Percentiles rank a stretch among this genome's conserved stretches.
These are phyloP conservation scores for Arctium lappa DNA, from an alignment of 129 eudicot genomes.

Conservation along the genomic window DNA sequence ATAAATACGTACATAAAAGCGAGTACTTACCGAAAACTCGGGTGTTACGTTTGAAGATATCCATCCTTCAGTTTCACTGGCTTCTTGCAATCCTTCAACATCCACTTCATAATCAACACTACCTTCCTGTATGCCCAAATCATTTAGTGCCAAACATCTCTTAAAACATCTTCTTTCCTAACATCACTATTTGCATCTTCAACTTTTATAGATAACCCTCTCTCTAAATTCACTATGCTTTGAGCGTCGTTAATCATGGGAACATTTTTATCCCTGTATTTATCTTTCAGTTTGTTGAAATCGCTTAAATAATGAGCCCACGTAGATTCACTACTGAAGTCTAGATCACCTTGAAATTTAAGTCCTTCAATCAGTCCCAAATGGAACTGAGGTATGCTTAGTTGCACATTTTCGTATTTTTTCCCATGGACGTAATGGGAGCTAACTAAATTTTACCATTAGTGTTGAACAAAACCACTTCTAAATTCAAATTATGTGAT, in stretches of 20 bases:
- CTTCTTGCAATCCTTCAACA: slow-evolving; percentile 36
- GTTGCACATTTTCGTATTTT: slow-evolving; percentile 42
- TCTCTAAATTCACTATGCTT: slow-evolving; percentile 23
- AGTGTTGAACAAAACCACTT: slow-evolving; percentile 76
- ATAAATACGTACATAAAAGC: no score
- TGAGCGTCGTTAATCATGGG: slow-evolving; percentile 21
- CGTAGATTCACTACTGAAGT: slow-evolving; percentile 38
- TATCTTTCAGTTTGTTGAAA: slow-evolving; percentile 21
- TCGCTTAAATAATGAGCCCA: slow-evolving; percentile 49
- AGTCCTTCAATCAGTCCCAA: slow-evolving; percentile 65
- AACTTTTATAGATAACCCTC: slow-evolving; percentile 18
- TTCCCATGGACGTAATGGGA: slow-evolving; percentile 63
- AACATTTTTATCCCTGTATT: neutral
- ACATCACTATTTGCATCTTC: slow-evolving; percentile 29
- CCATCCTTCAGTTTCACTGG: slow-evolving; percentile 14
- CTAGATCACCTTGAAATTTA: slow-evolving; percentile 37
- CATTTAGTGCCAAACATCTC: slow-evolving; percentile 64
- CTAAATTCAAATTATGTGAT: slow-evolving; percentile 46
- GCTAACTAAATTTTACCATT: slow-evolving; percentile 80
- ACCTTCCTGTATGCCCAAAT: slow-evolving; percentile 37
- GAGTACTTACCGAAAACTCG: no score
- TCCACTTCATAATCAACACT: slow-evolving; percentile 18
- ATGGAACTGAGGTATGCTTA: slow-evolving; percentile 69
- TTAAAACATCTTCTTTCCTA: slow-evolving; percentile 45
- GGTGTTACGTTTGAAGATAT: no score